A percentile compares a stretch with the other conserved stretches of the same genome.
Evolutionary conservation across 306 rosid genomes (phyloP).

Genomic region (Cucurbita pepo): DNA sequence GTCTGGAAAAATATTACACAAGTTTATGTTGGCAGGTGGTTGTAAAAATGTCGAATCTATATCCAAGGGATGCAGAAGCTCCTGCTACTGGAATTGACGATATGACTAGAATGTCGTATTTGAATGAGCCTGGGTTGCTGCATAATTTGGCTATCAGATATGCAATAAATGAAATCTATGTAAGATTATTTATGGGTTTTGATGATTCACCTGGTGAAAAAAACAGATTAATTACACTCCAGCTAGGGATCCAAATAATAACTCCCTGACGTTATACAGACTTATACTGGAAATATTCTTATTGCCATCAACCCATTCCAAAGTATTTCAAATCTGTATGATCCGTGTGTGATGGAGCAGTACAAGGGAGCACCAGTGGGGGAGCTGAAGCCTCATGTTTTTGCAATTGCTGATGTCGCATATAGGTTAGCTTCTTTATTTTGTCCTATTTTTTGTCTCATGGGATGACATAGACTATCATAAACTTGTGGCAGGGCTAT

Average conservation of each 20-base stretch:
- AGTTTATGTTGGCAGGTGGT: slow-evolving; percentile 32
- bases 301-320: slow-evolving; percentile 91
- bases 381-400: slow-evolving; percentile 71
- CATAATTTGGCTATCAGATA: slow-evolving; percentile 62
- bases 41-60: slow-evolving; percentile 44
- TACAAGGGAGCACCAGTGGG: slow-evolving; percentile 54
- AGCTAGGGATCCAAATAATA: slow-evolving; percentile 20
- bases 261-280: slow-evolving; percentile 48
- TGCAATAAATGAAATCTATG: slow-evolving; percentile 67
- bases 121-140: slow-evolving; percentile 89
- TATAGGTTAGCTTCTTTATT: slow-evolving; percentile 46
- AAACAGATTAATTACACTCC: slow-evolving; percentile 13
- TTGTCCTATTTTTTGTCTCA: slow-evolving; percentile 3
- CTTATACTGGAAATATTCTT: slow-evolving; percentile 88
- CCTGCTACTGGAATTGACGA: slow-evolving; percentile 64
- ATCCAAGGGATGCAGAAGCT: slow-evolving; percentile 58
- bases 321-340: slow-evolving; percentile 48
- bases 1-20: background rate
- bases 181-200: slow-evolving; percentile 29
- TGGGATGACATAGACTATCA: slow-evolving; percentile 12
- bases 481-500: slow-evolving; percentile 44
- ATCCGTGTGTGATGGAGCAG: slow-evolving; percentile 41
- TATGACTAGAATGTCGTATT: slow-evolving; percentile 75
- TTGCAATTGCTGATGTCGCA: slow-evolving; percentile 78
- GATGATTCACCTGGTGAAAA: slow-evolving; percentile 12